Percentiles rank a stretch among this genome's conserved stretches.
Conservation (phyloP, 768 basidiomycete genomes). For the Mycena indigotica region DNA sequence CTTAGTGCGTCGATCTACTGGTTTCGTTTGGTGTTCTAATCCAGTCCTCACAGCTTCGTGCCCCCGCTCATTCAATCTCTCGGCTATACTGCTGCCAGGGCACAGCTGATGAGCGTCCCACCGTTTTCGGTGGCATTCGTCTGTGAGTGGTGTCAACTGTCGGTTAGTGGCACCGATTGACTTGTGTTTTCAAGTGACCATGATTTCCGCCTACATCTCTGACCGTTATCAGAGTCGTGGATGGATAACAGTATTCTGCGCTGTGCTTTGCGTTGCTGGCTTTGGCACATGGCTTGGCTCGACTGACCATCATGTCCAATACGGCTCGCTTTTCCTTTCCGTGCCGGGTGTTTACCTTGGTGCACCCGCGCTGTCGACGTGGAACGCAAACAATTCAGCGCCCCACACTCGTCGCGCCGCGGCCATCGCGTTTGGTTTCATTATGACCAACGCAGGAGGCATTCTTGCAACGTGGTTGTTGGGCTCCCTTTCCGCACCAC, state of each 20-base stretch:
- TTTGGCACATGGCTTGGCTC: slow-evolving; percentile 44
- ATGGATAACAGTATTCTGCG: slow-evolving; percentile 32
- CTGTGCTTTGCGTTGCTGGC: slow-evolving; percentile 36
- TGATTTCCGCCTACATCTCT: slow-evolving; percentile 27
- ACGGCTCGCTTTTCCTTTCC: slow-evolving; percentile 50
- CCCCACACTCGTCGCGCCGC: slow-evolving; percentile 53
- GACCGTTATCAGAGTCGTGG: slow-evolving; percentile 32
- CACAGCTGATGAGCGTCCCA: slow-evolving; percentile 53
- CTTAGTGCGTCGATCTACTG: slow-evolving; percentile 42
- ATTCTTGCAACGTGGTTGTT: slow-evolving; percentile 48
- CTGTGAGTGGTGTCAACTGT: slow-evolving; percentile 10
- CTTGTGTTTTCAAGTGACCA: slow-evolving; percentile 22
- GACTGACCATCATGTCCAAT: slow-evolving; percentile 33
- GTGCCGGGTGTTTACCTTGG: slow-evolving; percentile 43
- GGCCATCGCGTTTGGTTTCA: slow-evolving; percentile 44
- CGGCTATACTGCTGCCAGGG: slow-evolving; percentile 45
- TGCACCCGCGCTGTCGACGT: slow-evolving; percentile 45
- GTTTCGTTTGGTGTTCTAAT: slow-evolving; percentile 32
- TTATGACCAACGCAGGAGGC: slow-evolving; percentile 45
- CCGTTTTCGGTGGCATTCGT: slow-evolving; percentile 42
- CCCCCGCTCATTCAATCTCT: slow-evolving; percentile 58
- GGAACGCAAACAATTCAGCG: slow-evolving; percentile 54
- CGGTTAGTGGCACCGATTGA: not conserved
- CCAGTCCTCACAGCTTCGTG: slow-evolving; percentile 47
- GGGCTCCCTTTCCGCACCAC: slow-evolving; percentile 38